Evolutionary conservation across 2,329 filamentous ascomycete genomes (phyloP).

Genomic region (Gnomoniopsis sp.): DNA sequence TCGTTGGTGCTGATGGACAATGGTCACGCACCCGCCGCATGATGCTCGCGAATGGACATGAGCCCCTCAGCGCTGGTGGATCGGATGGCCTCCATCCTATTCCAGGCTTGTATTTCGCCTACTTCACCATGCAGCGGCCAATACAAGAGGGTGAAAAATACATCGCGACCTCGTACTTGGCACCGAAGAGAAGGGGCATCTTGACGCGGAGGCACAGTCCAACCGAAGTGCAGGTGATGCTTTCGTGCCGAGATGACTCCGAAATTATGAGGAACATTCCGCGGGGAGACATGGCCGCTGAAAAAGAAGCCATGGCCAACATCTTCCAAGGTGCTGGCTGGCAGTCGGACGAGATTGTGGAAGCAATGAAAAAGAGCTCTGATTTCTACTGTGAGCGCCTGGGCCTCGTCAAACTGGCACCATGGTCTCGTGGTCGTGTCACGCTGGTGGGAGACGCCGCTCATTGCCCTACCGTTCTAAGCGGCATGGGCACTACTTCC

Average conservation of each 20-base stretch:
- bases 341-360: constrained; percentile 31
- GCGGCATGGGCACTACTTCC: constrained; percentile 28
- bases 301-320: constrained; percentile 27
- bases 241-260: not conserved
- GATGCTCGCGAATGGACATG: constrained; percentile 30
- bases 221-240: not conserved
- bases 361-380: constrained; percentile 33
- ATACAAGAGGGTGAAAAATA: not conserved
- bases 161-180: constrained; percentile 23
- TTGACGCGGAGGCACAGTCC: constrained; percentile 31
- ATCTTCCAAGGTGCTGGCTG: constrained; percentile 35
- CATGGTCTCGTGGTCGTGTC: constrained; percentile 10
- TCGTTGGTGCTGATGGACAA: constrained; percentile 53
- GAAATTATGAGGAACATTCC: not conserved
- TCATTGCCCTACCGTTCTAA: constrained; percentile 31
- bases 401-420: constrained; percentile 34
- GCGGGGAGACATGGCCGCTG: constrained; percentile 13
- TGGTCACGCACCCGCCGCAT: constrained; percentile 43
- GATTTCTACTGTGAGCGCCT: constrained; percentile 43
- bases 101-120: constrained; percentile 22
- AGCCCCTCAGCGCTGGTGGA: not conserved
- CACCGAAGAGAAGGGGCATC: constrained; percentile 31
- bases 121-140: constrained; percentile 9
- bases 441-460: constrained; percentile 11
- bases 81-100: constrained; percentile 23